Percentiles rank a stretch among this genome's conserved stretches.
These are phyloP conservation scores for Knoxdaviesia proteae DNA, from an alignment of 2,329 filamentous ascomycete genomes.

Conservation along the genomic window DNA sequence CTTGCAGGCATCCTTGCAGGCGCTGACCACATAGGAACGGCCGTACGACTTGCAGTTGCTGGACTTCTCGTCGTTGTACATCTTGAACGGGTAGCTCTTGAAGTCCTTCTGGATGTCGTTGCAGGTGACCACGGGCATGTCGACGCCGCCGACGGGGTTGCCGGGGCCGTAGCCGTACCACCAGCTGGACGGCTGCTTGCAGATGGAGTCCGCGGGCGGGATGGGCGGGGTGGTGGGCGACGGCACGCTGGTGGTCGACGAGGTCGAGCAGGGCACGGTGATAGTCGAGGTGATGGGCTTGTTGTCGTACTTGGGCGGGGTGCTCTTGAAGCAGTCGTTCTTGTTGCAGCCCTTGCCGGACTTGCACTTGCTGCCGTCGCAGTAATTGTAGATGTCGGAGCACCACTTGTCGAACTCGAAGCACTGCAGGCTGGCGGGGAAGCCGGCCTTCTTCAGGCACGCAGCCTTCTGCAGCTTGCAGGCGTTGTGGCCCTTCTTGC, in stretches of 20 bases:
- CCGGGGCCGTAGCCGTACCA: constrained; percentile 47
- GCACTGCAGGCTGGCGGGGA: constrained; percentile 26
- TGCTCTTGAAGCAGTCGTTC: constrained; percentile 19
- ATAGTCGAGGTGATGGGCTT: constrained; percentile 15
- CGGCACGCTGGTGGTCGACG: constrained; percentile 11
- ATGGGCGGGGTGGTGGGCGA: constrained; percentile 15
- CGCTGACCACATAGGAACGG: constrained; percentile 15
- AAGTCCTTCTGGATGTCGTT: constrained; percentile 27
- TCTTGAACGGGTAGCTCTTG: constrained; percentile 25
- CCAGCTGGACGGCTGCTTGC: constrained; percentile 30
- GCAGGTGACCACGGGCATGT: constrained; percentile 30
- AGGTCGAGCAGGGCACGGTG: constrained; percentile 13
- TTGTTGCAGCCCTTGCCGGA: constrained; percentile 18
- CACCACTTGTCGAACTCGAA: constrained; percentile 31
- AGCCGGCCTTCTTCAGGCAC: constrained; percentile 30
- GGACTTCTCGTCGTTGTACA: constrained; percentile 24
- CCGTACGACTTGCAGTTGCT: constrained; percentile 22
- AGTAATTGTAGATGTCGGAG: constrained; percentile 22
- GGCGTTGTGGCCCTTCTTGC: constrained; percentile 19
- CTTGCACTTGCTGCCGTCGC: constrained; percentile 14
- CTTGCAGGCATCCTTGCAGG: constrained; percentile 31
- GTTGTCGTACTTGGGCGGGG: constrained; percentile 16
- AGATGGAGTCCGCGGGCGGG: constrained; percentile 28
- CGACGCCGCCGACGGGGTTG: constrained; percentile 29
- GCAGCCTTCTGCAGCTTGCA: constrained; percentile 25